These are phyloP conservation scores for Backusella macrospora DNA, from an alignment of 192 early-diverging fungal genomes.

Conservation along the genomic window DNA sequence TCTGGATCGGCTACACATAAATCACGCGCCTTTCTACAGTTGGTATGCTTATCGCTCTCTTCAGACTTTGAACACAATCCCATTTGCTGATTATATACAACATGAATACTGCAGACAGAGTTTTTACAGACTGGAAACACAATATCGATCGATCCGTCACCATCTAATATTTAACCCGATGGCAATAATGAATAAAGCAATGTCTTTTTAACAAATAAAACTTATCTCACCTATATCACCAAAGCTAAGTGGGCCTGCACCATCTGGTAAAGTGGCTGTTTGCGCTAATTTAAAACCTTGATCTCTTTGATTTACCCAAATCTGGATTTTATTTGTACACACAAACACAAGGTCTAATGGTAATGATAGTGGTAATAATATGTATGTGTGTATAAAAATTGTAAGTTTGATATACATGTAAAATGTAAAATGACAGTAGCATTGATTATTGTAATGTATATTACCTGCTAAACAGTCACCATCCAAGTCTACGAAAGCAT, in stretches of 20 bases:
- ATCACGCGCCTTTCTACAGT: conserved; percentile 63
- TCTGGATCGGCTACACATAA: conserved; percentile 75
- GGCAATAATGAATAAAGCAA: not conserved
- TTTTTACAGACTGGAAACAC: conserved; percentile 70
- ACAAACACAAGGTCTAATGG: conserved; percentile 17
- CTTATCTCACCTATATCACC: conserved; percentile 73
- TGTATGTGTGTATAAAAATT: no score
- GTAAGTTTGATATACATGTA: no score
- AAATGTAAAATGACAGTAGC: no score
- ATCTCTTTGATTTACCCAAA: conserved; percentile 39
- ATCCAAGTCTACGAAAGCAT: conserved; percentile 90
- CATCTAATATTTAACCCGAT: conserved; percentile 53
- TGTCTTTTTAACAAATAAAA: not conserved
- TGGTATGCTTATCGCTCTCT: conserved; percentile 34
- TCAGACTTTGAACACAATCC: conserved; percentile 66
- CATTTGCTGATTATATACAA: conserved; percentile 82
- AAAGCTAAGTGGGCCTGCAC: conserved; percentile 80
- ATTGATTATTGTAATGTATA: not conserved
- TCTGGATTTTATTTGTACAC: conserved; percentile 5
- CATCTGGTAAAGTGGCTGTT: conserved; percentile 60
- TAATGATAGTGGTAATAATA: not conserved
- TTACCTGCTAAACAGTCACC: conserved; percentile 87
- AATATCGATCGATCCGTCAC: conserved; percentile 87
- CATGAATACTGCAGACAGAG: conserved; percentile 64
- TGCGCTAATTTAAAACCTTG: conserved; percentile 68